Conservation (phyloP, 257 asterid genomes). For the Dorcoceras hygrometricum region DNA sequence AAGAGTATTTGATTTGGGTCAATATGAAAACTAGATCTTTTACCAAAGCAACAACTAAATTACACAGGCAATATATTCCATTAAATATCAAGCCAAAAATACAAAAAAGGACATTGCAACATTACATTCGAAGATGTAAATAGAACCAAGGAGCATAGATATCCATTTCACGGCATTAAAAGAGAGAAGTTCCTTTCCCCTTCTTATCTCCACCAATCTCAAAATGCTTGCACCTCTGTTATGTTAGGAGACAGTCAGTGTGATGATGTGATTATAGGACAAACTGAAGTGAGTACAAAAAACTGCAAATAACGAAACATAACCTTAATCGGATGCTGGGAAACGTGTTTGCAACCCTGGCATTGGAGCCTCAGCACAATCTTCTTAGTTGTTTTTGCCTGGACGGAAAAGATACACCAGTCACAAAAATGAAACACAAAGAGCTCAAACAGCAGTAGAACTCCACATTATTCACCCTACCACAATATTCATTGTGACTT, state of each 20-base stretch:
- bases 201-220: conserved; percentile 58
- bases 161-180: conserved; percentile 21
- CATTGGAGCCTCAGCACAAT: conserved; percentile 32
- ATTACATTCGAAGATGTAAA: too few species aligned
- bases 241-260: background rate
- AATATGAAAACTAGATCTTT: background rate
- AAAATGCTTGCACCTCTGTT: conserved; percentile 21
- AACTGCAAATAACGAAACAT: background rate
- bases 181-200: conserved; percentile 55
- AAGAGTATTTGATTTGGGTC: background rate
- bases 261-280: background rate
- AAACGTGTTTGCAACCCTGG: conserved; percentile 34
- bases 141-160: background rate
- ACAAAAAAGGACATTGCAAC: background rate
- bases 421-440: background rate
- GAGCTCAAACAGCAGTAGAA: too few species aligned
- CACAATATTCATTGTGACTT: background rate
- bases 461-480: too few species aligned
- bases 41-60: background rate
- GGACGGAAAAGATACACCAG: background rate
- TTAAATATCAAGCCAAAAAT: background rate
- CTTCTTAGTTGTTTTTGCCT: conserved; percentile 31
- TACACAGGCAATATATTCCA: background rate
- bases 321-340: conserved; percentile 34
- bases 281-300: too few species aligned